A percentile compares a stretch with the other conserved stretches of the same genome.
phyloP scores from a whole-genome alignment of 2,329 filamentous ascomycete species.

The Fusarium robinianum region DNA sequence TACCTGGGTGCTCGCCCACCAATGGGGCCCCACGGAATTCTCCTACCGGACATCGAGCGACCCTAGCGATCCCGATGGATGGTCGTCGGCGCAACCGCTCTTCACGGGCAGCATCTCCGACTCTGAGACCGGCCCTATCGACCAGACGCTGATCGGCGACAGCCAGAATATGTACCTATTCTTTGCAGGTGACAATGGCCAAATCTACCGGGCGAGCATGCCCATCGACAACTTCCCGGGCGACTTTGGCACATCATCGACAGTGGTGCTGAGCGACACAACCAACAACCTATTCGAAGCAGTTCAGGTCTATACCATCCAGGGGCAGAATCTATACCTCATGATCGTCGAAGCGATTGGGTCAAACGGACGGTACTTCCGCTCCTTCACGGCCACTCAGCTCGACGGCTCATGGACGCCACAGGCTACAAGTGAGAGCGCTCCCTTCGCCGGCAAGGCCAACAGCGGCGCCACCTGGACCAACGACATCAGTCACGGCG shows the following conservation, averaged over 20 bases:
- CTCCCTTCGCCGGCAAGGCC: constrained; percentile 69
- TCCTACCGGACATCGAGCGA: constrained; percentile 63
- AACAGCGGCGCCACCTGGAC: constrained; percentile 68
- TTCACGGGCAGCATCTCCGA: constrained; percentile 59
- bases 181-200: constrained; percentile 69
- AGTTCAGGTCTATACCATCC: constrained; percentile 66
- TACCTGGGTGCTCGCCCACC: constrained; percentile 68
- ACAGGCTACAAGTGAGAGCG: constrained; percentile 58
- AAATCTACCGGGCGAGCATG: constrained; percentile 67
- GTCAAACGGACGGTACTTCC: constrained; percentile 63
- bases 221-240: constrained; percentile 65
- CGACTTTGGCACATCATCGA: constrained; percentile 57
- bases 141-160: constrained; percentile 68
- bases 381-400: constrained; percentile 65
- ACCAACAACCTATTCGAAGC: constrained; percentile 66
- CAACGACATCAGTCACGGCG: constrained; percentile 69
- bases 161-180: constrained; percentile 66
- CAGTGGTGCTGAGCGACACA: constrained; percentile 57
- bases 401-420: constrained; percentile 62
- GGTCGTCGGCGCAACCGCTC: constrained; percentile 58
- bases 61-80: constrained; percentile 60
- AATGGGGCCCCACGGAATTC: constrained; percentile 65
- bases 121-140: constrained; percentile 60
- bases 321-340: constrained; percentile 60
- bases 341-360: constrained; percentile 71